phyloP scores from a whole-genome alignment of 2,329 filamentous ascomycete genomes.

The Neopestalotiopsis clavispora region DNA sequence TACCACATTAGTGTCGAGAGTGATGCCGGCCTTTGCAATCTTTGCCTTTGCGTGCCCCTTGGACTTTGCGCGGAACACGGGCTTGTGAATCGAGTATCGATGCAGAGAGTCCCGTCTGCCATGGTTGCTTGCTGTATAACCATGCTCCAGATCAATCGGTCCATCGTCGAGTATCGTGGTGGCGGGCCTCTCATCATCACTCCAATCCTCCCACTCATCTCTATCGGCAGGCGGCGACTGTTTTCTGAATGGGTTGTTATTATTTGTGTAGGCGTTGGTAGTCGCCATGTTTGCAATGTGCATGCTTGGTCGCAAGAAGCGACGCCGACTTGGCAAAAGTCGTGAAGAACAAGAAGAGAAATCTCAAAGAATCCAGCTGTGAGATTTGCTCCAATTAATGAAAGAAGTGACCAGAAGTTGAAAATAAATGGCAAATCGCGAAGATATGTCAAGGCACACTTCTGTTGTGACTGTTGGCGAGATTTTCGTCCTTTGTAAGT shows the following conservation, averaged over 20 bases:
- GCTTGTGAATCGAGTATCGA: slow-evolving; percentile 40
- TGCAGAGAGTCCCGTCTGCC: slow-evolving; percentile 24
- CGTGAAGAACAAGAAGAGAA: slow-evolving; percentile 15
- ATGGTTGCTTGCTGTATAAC: slow-evolving; percentile 22
- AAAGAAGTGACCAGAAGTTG: slow-evolving; percentile 10
- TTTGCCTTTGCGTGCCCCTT: slow-evolving; percentile 42
- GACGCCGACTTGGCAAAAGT: background rate
- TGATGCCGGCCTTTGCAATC: slow-evolving; percentile 68
- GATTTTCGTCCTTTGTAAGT: background rate
- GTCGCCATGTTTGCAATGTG: slow-evolving; percentile 28
- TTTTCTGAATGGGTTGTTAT: slow-evolving; percentile 26
- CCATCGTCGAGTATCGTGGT: background rate
- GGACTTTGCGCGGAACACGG: slow-evolving; percentile 18
- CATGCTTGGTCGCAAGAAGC: background rate
- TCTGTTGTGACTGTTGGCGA: background rate
- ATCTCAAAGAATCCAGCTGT: slow-evolving; percentile 31
- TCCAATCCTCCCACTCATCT: slow-evolving; percentile 40
- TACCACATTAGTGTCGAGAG: slow-evolving; percentile 72
- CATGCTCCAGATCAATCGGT: slow-evolving; percentile 4
- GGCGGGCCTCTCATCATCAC: slow-evolving; percentile 22
- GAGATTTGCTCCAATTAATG: slow-evolving; percentile 21
- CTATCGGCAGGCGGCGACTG: slow-evolving; percentile 20
- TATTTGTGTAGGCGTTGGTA: slow-evolving; percentile 22
- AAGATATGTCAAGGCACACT: background rate
- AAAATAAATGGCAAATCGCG: background rate